A percentile compares a stretch with the other conserved stretches of the same genome.
Evolutionary conservation across 2,329 filamentous ascomycete genomes (phyloP).

Genomic region (Pyrenophora teres): DNA sequence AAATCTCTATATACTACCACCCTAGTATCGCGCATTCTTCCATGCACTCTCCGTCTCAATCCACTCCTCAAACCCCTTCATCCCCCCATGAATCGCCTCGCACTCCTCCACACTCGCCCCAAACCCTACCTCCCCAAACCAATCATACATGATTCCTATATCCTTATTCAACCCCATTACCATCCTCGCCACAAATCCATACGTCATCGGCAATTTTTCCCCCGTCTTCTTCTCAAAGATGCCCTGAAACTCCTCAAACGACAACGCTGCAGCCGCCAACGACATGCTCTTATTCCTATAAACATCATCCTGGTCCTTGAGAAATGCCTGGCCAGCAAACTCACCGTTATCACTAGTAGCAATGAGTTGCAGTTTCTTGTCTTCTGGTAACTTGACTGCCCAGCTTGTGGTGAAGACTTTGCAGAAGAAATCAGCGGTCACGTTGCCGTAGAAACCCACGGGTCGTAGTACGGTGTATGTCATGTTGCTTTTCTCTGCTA

Average conservation of each 20-base stretch:
- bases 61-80: constrained; percentile 54
- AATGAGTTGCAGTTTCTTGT: constrained; percentile 43
- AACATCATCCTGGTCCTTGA: constrained; percentile 45
- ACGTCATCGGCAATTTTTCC: constrained; percentile 49
- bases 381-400: constrained; percentile 38
- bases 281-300: constrained; percentile 47
- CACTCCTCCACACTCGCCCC: constrained; percentile 50
- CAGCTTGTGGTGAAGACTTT: constrained; percentile 51
- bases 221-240: constrained; percentile 54
- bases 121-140: constrained; percentile 53
- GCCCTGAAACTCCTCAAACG: constrained; percentile 45
- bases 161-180: constrained; percentile 45
- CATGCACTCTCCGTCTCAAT: constrained; percentile 50
- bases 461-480: constrained; percentile 64
- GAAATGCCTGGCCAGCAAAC: constrained; percentile 54
- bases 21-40: not conserved
- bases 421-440: constrained; percentile 51
- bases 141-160: constrained; percentile 52
- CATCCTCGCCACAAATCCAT: constrained; percentile 36
- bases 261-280: constrained; percentile 57
- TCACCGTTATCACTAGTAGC: constrained; percentile 54
- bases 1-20: too few species aligned
- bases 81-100: constrained; percentile 48
- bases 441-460: constrained; percentile 64
- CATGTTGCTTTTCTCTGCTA: too few species aligned